A percentile compares a stretch with the other conserved stretches of the same genome.
These are phyloP conservation scores for Psilocybe subaeruginosa DNA, from an alignment of 768 basidiomycete genomes.

Conservation along the genomic window DNA sequence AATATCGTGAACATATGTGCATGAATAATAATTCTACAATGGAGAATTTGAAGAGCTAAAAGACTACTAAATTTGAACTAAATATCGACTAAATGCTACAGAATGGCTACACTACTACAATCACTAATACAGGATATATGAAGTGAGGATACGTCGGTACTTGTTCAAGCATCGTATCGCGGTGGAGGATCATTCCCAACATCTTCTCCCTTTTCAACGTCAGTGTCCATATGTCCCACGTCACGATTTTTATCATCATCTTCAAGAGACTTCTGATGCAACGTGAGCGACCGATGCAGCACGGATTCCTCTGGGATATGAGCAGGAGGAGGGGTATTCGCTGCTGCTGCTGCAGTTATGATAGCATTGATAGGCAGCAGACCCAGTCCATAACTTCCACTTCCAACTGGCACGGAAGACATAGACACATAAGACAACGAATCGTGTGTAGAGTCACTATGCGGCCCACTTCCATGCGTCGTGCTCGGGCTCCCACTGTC, in stretches of 20 bases:
- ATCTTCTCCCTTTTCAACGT: slow-evolving; percentile 5
- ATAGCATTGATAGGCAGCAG: background rate
- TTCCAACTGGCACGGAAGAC: background rate
- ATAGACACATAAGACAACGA: slow-evolving; percentile 8
- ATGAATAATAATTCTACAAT: background rate
- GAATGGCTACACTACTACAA: background rate
- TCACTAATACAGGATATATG: background rate
- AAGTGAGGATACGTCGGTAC: background rate
- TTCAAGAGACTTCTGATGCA: slow-evolving; percentile 30
- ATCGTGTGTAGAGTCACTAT: slow-evolving; percentile 15
- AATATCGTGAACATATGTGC: too few relatives aligned
- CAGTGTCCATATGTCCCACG: slow-evolving; percentile 2
- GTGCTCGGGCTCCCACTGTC: slow-evolving; percentile 9
- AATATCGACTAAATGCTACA: background rate
- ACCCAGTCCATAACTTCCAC: background rate
- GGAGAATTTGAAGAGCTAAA: background rate
- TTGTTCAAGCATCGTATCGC: slow-evolving; percentile 16
- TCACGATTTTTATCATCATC: slow-evolving; percentile 19
- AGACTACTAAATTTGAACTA: background rate
- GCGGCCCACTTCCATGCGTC: slow-evolving; percentile 14
- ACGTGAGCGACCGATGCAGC: slow-evolving; percentile 24
- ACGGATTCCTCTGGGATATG: slow-evolving; percentile 12
- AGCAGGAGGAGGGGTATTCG: background rate
- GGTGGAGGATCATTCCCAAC: slow-evolving; percentile 23
- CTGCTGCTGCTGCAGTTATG: slow-evolving; percentile 4